Evolutionary conservation across 1,284 basidiomycete genomes (phyloP), one percentile per base, ranked within the genome.

Genomic region (Sporisorium sorghi): DNA sequence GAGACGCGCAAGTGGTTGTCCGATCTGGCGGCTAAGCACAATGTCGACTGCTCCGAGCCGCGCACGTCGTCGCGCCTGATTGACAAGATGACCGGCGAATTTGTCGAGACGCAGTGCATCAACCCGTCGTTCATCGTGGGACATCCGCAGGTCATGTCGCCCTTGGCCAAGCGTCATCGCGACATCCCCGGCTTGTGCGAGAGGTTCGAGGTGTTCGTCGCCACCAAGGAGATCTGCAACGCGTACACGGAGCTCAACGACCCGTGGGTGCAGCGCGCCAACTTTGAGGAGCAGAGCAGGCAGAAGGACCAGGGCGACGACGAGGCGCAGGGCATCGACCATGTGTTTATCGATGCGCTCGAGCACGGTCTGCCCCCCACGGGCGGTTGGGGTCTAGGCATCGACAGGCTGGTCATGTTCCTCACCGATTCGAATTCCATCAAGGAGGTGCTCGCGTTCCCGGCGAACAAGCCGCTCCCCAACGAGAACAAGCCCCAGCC

Each of bases 141-240:
- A 26, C 96, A 99, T 86, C 96, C 96, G 44, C 95, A 98, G 88
- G 93, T 99, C 80, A 99, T 99, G 96, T 97, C 94, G 4, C 96
- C 96, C 9, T 90, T 99, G 23, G 97, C 96, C 44, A 84, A 84
- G 73, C 73, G 81, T 37, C 82, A 84, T 57, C 79, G 83, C 28
- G 74, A 79, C 58, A 80, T 83, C 28, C 73, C 77, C 5, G 97
- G 97, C 44, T 88, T 99, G 12, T 98, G 95, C 86, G 96, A 99
- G 86, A 93, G 96, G 17, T 99, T 99, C 87, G 96, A 99, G 86
- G 93, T 90, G 8, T 99, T 99, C 88, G 90, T 99, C 87, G 97
- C 94, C 52, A 94, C 94, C 74, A 97, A 97, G 89, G 96, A 98
- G 87, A 92, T 98, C 85, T 81, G 77, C 69, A 83, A 82, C 49